Percentiles rank a stretch among this genome's conserved stretches.
Evolutionary conservation across 805 yeast species (phyloP).

Genomic region (Starmerella etchellsii): DNA sequence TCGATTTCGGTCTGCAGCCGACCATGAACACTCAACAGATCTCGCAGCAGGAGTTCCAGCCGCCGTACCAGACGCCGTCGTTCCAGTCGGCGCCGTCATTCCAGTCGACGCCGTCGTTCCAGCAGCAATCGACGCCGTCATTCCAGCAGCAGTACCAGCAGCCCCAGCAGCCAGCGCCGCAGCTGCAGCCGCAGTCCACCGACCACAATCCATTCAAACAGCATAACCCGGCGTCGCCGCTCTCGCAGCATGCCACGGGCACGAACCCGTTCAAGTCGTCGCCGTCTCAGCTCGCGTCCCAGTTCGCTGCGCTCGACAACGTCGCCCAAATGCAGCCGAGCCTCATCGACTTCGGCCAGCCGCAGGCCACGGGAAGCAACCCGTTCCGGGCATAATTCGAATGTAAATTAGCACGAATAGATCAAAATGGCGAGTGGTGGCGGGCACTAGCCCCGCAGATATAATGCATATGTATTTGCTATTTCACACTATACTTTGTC

Average conservation of each 20-base stretch:
- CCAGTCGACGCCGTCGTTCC: not conserved
- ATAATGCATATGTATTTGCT: not conserved
- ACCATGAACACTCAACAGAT: conserved; percentile 7
- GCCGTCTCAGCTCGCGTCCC: conserved; percentile 1
- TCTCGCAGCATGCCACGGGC: conserved; percentile 2
- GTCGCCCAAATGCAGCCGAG: conserved; percentile 10
- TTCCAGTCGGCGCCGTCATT: not conserved
- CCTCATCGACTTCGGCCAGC: conserved; percentile 17
- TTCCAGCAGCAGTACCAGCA: conserved; percentile 6
- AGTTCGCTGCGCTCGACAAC: conserved; percentile 7
- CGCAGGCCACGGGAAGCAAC: conserved; percentile 17
- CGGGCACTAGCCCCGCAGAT: too few relatives aligned
- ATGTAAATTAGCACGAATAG: conserved; percentile 4
- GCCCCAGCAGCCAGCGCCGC: conserved; percentile 1
- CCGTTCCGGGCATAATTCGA: conserved; percentile 19
- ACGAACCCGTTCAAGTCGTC: conserved; percentile 39
- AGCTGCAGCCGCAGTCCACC: not conserved
- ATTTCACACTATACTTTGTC: too few relatives aligned
- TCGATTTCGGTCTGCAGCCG: conserved; percentile 11
- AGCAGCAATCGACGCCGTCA: conserved; percentile 4
- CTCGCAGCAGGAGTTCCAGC: conserved; percentile 18
- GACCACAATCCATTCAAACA: conserved; percentile 1
- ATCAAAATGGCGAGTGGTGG: too few relatives aligned
- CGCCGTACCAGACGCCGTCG: conserved; percentile 17
- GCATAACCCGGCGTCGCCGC: conserved; percentile 6